Evolutionary conservation across 2,329 filamentous ascomycete genomes (phyloP).

Genomic region (Scleromitrula shiraiana): DNA sequence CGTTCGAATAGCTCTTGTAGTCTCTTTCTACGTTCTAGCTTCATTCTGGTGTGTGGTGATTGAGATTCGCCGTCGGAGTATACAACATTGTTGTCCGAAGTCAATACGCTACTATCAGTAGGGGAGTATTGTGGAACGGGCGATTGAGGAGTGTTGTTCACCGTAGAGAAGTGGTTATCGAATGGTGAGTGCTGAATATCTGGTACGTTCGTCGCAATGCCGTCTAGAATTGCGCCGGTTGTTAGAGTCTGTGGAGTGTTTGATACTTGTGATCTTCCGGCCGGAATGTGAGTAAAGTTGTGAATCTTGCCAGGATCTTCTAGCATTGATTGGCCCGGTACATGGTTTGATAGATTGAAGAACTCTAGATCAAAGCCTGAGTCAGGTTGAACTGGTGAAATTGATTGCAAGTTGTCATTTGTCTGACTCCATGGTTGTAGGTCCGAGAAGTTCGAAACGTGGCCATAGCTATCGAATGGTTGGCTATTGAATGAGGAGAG

Average conservation of each 20-base stretch:
- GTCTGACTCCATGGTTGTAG: too few species aligned
- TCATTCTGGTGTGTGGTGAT: too few species aligned
- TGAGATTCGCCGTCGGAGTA: too few species aligned
- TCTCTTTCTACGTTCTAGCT: neutral
- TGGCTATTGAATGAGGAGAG: constrained; percentile 13
- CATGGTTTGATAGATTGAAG: neutral
- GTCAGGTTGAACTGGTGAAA: neutral
- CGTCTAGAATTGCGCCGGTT: neutral
- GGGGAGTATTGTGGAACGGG: too few species aligned
- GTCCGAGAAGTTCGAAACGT: neutral
- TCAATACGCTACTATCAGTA: too few species aligned
- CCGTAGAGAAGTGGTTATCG: too few species aligned
- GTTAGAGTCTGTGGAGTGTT: neutral
- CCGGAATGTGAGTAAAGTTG: neutral
- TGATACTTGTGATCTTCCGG: neutral
- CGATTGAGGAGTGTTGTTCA: too few species aligned
- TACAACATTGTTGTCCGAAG: too few species aligned
- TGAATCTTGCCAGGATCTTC: constrained; percentile 1
- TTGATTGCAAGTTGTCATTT: constrained; percentile 4
- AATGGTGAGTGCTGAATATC: neutral
- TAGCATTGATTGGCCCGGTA: neutral
- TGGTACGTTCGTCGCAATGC: neutral
- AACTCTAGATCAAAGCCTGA: neutral
- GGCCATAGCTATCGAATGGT: neutral
- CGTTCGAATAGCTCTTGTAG: neutral